Evolutionary conservation across 2,329 filamentous ascomycete genomes (phyloP), one percentile per base, ranked within the genome.

Genomic region (Monilinia laxa): DNA sequence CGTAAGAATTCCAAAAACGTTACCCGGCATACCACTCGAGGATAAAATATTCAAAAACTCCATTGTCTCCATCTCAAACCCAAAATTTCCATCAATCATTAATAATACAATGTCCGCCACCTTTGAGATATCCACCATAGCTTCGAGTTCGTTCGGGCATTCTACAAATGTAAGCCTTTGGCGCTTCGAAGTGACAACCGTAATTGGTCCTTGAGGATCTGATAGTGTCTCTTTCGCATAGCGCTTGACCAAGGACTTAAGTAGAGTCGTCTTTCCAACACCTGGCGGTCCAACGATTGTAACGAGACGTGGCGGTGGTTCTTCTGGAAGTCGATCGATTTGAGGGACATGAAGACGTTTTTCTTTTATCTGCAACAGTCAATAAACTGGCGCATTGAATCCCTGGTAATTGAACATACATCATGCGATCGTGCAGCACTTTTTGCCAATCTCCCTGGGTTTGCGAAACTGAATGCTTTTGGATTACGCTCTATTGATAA

Each of bases 51-150:
- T 98, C 75, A 99, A 81, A 69, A 99, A 99, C 79, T 99, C 95
- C 95, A 99, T 99, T 0, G 95, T 99, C 83, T 99, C 95, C 95
- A 99, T 99, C 80, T 99, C 95, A 76, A 99, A 99, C 18, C 95
- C 96, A 75, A 91, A 99, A 80, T 98, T 98, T 66, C 95, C 96
- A 76, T 99, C 95, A 73, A 99, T 99, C 91, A 99, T 95, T 66
- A 99, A 85, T 60, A 99, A 84, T 7, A 98, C 92, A 74, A 99
- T 97, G 77, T 99, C 95, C 23, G 96, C 95, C 54, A 99, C 91
- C 80, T 99, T 99, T 68, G 95, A 92, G 66, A 97, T 85, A 78
- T 99, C 95, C 71, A 99, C 93, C 92, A 98, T 97, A 71, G 91
- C 90, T 70, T 96, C 93, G 64, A 99, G 86, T 73, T 95, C 93